Conservation (phyloP, 1,139 yeast species). For the Pichia sp. region DNA sequence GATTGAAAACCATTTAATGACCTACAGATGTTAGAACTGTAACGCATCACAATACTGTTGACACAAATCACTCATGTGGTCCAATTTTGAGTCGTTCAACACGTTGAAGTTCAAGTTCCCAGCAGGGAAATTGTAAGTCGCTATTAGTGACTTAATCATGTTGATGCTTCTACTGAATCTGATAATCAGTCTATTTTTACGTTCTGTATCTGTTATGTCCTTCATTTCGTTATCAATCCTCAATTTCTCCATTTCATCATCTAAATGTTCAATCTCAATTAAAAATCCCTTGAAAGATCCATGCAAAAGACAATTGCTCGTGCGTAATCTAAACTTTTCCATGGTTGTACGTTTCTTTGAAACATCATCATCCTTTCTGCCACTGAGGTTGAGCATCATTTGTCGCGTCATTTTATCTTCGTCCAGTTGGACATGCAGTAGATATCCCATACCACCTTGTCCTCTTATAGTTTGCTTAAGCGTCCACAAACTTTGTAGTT, state of each 20-base stretch:
- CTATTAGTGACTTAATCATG: constrained; percentile 26
- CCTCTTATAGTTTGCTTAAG: constrained; percentile 68
- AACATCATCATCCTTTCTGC: too few species aligned
- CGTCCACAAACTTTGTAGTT: constrained; percentile 67
- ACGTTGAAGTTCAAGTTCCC: constrained; percentile 30
- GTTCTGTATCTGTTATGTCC: constrained; percentile 12
- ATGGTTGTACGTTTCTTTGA: constrained; percentile 6
- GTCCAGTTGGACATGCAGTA: constrained; percentile 38
- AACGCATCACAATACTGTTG: constrained; percentile 31
- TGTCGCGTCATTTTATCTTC: constrained; percentile 22
- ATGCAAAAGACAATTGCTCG: constrained; percentile 67
- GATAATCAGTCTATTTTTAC: constrained; percentile 21
- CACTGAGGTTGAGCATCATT: neutral
- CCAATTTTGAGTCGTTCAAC: constrained; percentile 28
- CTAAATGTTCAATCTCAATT: constrained; percentile 46
- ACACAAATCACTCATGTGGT: constrained; percentile 28
- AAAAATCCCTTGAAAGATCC: constrained; percentile 69
- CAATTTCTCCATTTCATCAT: constrained; percentile 20
- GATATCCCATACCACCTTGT: constrained; percentile 65
- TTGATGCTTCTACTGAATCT: constrained; percentile 26
- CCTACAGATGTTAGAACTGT: constrained; percentile 20
- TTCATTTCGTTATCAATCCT: too few species aligned
- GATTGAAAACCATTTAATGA: too few species aligned
- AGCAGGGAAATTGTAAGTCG: constrained; percentile 26
- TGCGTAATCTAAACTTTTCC: constrained; percentile 37